phyloP scores from a whole-genome alignment of 2,329 filamentous ascomycete species.

The Diplodia seriata region DNA sequence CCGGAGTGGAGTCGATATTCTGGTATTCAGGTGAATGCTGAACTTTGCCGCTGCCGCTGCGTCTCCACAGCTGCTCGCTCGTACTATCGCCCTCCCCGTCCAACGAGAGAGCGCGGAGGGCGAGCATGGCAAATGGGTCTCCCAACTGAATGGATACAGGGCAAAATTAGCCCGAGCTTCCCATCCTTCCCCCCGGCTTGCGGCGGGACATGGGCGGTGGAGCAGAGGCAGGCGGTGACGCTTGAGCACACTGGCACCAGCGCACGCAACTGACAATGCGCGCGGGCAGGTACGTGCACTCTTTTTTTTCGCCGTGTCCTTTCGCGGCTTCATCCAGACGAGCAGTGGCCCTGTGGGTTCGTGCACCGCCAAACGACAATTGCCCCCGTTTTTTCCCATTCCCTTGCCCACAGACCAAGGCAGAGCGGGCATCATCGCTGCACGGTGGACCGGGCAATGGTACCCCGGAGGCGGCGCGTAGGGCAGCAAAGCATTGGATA shows the following conservation, averaged over 20 bases:
- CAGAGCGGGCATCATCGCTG: neutral
- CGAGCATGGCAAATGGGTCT: neutral
- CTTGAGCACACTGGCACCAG: constrained; percentile 3
- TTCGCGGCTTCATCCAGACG: constrained; percentile 25
- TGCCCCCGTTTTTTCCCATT: neutral
- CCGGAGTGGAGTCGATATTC: neutral
- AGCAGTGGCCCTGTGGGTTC: constrained; percentile 5
- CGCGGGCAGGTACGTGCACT: neutral
- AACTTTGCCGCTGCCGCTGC: neutral
- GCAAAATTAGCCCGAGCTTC: constrained; percentile 2
- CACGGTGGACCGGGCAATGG: neutral
- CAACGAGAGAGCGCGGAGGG: constrained; percentile 3
- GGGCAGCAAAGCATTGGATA: neutral
- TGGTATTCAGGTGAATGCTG: neutral
- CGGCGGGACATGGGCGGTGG: constrained; percentile 3
- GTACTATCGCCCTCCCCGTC: neutral
- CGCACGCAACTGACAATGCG: constrained; percentile 2
- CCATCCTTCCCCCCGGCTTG: neutral
- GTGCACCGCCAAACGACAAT: neutral
- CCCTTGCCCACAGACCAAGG: constrained; percentile 1
- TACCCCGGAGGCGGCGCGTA: neutral
- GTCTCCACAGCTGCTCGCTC: neutral
- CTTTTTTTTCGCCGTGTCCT: neutral
- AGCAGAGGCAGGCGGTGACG: constrained; percentile 15
- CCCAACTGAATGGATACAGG: constrained; percentile 1